A percentile compares a stretch with the other conserved stretches of the same genome.
phyloP scores from a whole-genome alignment of 352 stramenopile species.

The Halophytophthora polymorphica region DNA sequence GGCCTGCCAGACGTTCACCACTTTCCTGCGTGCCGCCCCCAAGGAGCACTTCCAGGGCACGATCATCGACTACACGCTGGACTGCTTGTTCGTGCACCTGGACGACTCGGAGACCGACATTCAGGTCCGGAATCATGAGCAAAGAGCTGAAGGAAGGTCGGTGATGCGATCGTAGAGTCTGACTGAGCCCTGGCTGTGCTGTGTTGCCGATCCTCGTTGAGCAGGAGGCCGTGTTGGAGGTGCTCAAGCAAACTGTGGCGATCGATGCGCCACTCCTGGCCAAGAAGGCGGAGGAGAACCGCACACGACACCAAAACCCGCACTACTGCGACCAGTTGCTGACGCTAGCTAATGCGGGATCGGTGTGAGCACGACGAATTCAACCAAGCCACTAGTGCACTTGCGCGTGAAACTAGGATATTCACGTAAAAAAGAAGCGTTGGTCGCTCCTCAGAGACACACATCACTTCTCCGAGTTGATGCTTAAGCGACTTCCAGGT shows the following conservation, averaged over 20 bases:
- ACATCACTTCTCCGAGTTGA: neutral
- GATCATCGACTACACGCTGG: slow-evolving; percentile 88
- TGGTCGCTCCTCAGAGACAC: neutral
- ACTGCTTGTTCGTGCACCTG: slow-evolving; percentile 90
- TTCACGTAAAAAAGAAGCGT: slow-evolving; percentile 6
- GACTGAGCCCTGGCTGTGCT: neutral
- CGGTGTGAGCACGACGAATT: slow-evolving; percentile 15
- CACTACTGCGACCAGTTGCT: slow-evolving; percentile 72
- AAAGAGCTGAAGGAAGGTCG: neutral
- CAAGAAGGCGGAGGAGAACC: slow-evolving; percentile 79
- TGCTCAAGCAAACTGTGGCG: slow-evolving; percentile 60
- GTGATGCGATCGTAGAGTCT: neutral
- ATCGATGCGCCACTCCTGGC: slow-evolving; percentile 55
- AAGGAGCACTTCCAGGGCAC: slow-evolving; percentile 86
- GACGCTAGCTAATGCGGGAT: slow-evolving; percentile 31
- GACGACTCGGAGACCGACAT: slow-evolving; percentile 88
- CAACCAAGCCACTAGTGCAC: neutral
- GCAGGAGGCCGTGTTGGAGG: slow-evolving; percentile 63
- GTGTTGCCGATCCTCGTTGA: slow-evolving; percentile 6
- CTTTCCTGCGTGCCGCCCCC: slow-evolving; percentile 81
- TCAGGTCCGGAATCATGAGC: slow-evolving; percentile 41
- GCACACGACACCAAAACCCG: slow-evolving; percentile 64
- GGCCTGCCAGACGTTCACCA: slow-evolving; percentile 84
- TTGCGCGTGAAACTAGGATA: neutral
- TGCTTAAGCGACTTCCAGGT: slow-evolving; percentile 38